These are phyloP conservation scores for Curvularia verruculosa DNA, from an alignment of 2,329 filamentous ascomycete genomes.

Conservation along the genomic window DNA sequence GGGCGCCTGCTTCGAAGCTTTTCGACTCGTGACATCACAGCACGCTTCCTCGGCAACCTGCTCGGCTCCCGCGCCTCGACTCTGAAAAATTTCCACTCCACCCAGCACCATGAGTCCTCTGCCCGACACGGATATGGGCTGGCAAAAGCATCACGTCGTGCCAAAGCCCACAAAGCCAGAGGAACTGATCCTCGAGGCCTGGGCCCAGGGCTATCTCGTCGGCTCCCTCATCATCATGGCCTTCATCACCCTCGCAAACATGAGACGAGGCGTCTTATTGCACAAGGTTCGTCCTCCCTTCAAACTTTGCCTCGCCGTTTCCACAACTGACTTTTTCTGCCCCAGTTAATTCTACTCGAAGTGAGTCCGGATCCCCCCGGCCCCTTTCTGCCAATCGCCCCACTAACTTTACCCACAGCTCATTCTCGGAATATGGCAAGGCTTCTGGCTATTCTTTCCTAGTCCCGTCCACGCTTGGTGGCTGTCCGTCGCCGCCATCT, in stretches of 20 bases:
- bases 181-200: conserved; percentile 49
- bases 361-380: conserved; percentile 3
- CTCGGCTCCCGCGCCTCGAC: conserved; percentile 12
- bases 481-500: conserved; percentile 64
- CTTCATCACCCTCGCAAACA: conserved; percentile 57
- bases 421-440: conserved; percentile 62
- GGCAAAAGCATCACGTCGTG: conserved; percentile 27
- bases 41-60: conserved; percentile 26
- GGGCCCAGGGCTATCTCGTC: conserved; percentile 51
- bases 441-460: conserved; percentile 65
- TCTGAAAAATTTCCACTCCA: conserved; percentile 23
- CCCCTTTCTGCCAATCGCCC: not conserved
- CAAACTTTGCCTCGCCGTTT: not conserved
- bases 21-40: conserved; percentile 31
- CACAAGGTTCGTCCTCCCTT: conserved; percentile 50
- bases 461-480: conserved; percentile 67
- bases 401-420: conserved; percentile 49
- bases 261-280: conserved; percentile 55
- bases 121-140: conserved; percentile 13
- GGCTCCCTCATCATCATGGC: conserved; percentile 56
- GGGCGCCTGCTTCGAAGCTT: conserved; percentile 18
- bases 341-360: conserved; percentile 55
- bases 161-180: conserved; percentile 41
- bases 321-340: conserved; percentile 19
- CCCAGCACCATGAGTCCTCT: conserved; percentile 28